Base-by-base conservation (phyloP, 192 early-diverging fungal genomes). In the Phycomyces blakesleeanus region DNA sequence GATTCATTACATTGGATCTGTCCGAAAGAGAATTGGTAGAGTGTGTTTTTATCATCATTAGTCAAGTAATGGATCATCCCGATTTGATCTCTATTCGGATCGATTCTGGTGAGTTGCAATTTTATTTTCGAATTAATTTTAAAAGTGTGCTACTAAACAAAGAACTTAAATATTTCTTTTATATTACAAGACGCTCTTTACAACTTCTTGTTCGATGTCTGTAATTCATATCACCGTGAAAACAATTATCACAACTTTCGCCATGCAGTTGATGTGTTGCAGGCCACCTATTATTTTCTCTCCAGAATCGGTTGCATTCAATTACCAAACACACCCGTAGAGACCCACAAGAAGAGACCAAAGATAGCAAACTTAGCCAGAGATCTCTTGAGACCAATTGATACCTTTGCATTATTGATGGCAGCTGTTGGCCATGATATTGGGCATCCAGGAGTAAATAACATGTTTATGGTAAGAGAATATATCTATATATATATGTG, bases 241-340 rank as follows among this genome's bases (percentile, higher is more conserved):
- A 95, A 95, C 70, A 90, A 91, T 6, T 96, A 93, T 75, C 96
- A 98, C 78, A 98, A 98, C 72, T 91, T 93, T 68, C 80, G 82
- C 25, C 96, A 98, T 72, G 96, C 94, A 0, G 88, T 95, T 8
- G 96, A 98, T 74, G 96, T 98, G 14, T 75, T 90, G 14, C 94
- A 97, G 64, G 82, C 89, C 44, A 93, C 91, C 39, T 89, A 89
- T 67, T 95, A 87, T 72, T 93, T 91, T 51, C 68, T 91, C 57
- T 88, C 86, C 61, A 75, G 75, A 18, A 76, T 90, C 52, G 86
- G 83, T 22, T 61, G 86, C 6, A 53, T 85, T 5, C 73, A 70
- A 16, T 58, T 67, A 8, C 63, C 69, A 57, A 53, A 61, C 55
- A 34, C 24, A 27, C 20, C 34, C 14, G 49, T 42, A 22, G 16